Evolutionary conservation across 2,329 filamentous ascomycete species (phyloP), one percentile per base, ranked within the genome.

Genomic region (Fusarium phyllophilum): DNA sequence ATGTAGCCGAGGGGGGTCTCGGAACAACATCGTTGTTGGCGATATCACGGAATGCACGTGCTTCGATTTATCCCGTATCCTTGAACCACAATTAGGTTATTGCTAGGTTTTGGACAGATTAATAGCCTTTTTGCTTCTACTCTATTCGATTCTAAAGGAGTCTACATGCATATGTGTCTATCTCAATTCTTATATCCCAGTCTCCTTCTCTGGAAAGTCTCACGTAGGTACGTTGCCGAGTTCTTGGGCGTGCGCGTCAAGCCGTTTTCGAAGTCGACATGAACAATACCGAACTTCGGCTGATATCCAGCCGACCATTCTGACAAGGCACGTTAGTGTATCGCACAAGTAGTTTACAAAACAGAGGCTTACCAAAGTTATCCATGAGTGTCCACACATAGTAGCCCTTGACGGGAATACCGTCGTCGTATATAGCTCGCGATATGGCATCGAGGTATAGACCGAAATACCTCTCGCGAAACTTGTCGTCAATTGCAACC

Each of bases 221-320:
- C 26, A 5, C 56, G 34, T 22, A 59, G 44, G 34, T 51, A 59
- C 11, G 31, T 38, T 45, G 82, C 81, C 2, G 81, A 83, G 48
- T 78, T 77, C 70, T 84, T 84, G 0, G 83, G 82, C 39, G 81
- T 84, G 26, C 82, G 78, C 61, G 82, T 78, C 31, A 82, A 51
- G 5, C 81, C 44, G 26, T 49, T 84, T 12, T 80, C 75, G 52
- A 81, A 83, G 62, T 84, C 79, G 5, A 82, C 80, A 66, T 79
- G 83, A 1, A 81, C 82, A 13, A 83, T 79, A 9, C 83, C 82
- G 57, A 84, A 84, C 5, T 82, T 76, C 26, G 82, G 81, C 3
- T 79, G 81, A 51, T 80, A 85, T 8, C 83, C 83, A 41, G 80
- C 81, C 14, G 82, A 83, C 83, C 83, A 80, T 65, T 61, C 58